Conservation (phyloP, 495 filamentous ascomycete species). For the Jackrogersella multiformis region DNA sequence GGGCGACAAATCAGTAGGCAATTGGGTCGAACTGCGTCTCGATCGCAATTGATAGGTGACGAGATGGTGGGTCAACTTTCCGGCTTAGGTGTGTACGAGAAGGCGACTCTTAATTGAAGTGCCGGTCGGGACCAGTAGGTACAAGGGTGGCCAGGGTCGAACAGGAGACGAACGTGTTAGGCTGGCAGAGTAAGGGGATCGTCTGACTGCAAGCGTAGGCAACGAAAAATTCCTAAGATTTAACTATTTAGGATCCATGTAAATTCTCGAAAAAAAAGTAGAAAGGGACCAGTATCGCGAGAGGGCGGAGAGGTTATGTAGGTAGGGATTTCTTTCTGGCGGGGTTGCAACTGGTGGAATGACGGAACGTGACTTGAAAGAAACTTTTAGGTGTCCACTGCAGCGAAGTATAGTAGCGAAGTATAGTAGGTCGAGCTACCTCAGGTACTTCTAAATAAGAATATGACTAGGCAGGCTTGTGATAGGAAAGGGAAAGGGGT, state of each 20-base stretch:
- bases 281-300: constrained; percentile 41
- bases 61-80: constrained; percentile 38
- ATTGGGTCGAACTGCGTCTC: constrained; percentile 42
- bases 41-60: constrained; percentile 45
- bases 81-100: constrained; percentile 19
- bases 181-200: neutral
- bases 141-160: constrained; percentile 13
- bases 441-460: constrained; percentile 33
- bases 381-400: constrained; percentile 45
- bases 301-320: constrained; percentile 46
- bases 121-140: constrained; percentile 36
- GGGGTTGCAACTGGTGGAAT: constrained; percentile 49
- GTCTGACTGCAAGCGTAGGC: constrained; percentile 6
- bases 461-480: constrained; percentile 33
- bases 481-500: constrained; percentile 27
- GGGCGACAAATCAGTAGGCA: constrained; percentile 53
- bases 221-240: constrained; percentile 26
- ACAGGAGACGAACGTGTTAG: constrained; percentile 3
- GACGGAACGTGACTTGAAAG: constrained; percentile 42
- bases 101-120: constrained; percentile 37
- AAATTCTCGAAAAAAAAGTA: constrained; percentile 32
- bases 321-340: constrained; percentile 47
- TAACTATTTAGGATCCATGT: constrained; percentile 36
- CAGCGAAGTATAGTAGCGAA: constrained; percentile 32
- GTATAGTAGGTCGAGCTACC: constrained; percentile 36